Evolutionary conservation across 768 basidiomycete species (phyloP), one percentile per base, ranked within the genome.

Genomic region (Tricholoma flavovirens): DNA sequence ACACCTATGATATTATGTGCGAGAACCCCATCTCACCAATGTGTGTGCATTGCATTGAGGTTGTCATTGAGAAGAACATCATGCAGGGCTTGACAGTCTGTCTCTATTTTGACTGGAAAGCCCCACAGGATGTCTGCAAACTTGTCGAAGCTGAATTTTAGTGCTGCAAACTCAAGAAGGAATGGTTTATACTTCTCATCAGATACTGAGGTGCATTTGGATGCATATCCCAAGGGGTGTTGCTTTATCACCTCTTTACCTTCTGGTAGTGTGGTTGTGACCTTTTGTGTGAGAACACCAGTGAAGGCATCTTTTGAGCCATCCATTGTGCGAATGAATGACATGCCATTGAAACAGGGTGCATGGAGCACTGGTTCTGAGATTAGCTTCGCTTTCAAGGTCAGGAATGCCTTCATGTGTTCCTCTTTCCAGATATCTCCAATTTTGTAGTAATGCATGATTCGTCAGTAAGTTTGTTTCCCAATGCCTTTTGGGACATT

Each of bases 271-370:
- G 46, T 54, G 15, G 59, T 60, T 15, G 54, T 53, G 26, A 63
- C 53, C 2, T 48, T 35, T 53, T 76, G 75, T 0, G 65, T 33
- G 1, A 75, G 59, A 0, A 71, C 60, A 1, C 62, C 73, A 2
- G 66, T 71, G 52, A 75, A 76, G 0, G 71, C 72, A 4, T 62
- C 63, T 51, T 71, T 68, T 35, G 65, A 74, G 0, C 68, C 73
- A 58, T 77, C 74, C 0, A 69, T 69, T 0, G 69, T 74, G 12
- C 75, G 53, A 0, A 74, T 64, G 56, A 77, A 77, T 5, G 33
- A 9, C 2, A 9, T 35, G 14, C 33, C 33, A 35, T 35, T 9
- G 33, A 35, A 35, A 3, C 8, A 9, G 10, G 33, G 33, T 35
- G 33, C 33, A 2, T 35, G 8, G 3, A 35, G 10, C 10, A 35